Evolutionary conservation across 768 basidiomycete genomes (phyloP).

Genomic region (Rhizopogon roseolus): DNA sequence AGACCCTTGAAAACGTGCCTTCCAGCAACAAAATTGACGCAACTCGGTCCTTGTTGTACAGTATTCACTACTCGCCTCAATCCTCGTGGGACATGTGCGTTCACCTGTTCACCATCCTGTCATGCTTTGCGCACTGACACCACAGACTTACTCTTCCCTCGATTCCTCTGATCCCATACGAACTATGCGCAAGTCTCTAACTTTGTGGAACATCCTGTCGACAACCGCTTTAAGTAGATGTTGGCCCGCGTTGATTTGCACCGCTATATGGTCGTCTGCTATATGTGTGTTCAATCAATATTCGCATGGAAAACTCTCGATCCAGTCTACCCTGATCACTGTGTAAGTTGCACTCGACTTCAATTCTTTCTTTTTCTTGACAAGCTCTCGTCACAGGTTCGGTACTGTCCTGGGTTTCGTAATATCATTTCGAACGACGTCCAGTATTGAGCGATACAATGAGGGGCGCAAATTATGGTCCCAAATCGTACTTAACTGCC

Average conservation of each 20-base stretch:
- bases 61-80: background rate
- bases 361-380: slow-evolving; percentile 10
- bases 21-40: background rate
- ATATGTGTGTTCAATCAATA: slow-evolving; percentile 47
- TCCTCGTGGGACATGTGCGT: background rate
- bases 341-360: slow-evolving; percentile 39
- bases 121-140: background rate
- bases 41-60: too few species aligned
- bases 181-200: background rate
- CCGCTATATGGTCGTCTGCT: slow-evolving; percentile 53
- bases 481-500: slow-evolving; percentile 47
- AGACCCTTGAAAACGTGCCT: background rate
- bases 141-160: background rate
- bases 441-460: slow-evolving; percentile 70
- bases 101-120: background rate
- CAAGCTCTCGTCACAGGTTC: slow-evolving; percentile 27
- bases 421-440: slow-evolving; percentile 66
- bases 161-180: background rate
- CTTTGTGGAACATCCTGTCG: background rate
- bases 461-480: slow-evolving; percentile 68
- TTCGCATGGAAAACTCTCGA: slow-evolving; percentile 34
- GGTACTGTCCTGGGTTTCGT: slow-evolving; percentile 74
- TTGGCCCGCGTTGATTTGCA: slow-evolving; percentile 56
- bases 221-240: slow-evolving; percentile 24
- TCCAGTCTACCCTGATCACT: slow-evolving; percentile 55